A percentile compares a stretch with the other conserved stretches of the same genome.
Evolutionary conservation across 2,329 filamentous ascomycete genomes (phyloP).

Genomic region (Chaetothyriales sp.): DNA sequence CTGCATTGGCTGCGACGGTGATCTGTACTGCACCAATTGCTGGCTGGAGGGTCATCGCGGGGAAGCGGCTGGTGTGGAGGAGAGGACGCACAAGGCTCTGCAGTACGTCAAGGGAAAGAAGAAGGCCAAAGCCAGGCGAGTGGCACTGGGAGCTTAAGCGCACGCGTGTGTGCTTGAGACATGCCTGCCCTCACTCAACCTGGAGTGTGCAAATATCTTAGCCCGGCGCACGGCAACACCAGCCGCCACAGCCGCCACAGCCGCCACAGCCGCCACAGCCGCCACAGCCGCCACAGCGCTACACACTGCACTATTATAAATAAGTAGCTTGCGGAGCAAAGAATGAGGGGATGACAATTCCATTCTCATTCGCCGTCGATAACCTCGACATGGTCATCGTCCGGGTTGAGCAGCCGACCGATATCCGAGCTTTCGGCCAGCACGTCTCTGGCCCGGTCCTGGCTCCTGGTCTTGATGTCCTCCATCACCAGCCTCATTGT

Average conservation of each 20-base stretch:
- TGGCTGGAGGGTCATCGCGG: conserved; percentile 72
- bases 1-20: conserved; percentile 57
- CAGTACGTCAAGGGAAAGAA: conserved; percentile 32
- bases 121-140: conserved; percentile 1
- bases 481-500: conserved; percentile 43
- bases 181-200: too few species aligned
- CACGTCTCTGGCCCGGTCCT: conserved; percentile 36
- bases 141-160: background rate
- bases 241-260: too few species aligned
- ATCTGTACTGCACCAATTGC: conserved; percentile 64
- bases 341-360: background rate
- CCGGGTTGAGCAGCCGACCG: conserved; percentile 55
- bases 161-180: background rate
- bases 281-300: too few species aligned
- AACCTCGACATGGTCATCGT: conserved; percentile 42
- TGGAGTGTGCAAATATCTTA: background rate
- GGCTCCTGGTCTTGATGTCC: conserved; percentile 37
- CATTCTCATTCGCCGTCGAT: conserved; percentile 20
- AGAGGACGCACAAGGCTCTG: conserved; percentile 54
- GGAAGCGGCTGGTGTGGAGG: conserved; percentile 54
- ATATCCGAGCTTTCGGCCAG: conserved; percentile 54
- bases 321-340: too few species aligned
- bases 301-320: background rate
- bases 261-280: too few species aligned
- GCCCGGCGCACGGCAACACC: background rate